phyloP scores from a whole-genome alignment of 2,329 filamentous ascomycete species.

The Claviceps pusilla region DNA sequence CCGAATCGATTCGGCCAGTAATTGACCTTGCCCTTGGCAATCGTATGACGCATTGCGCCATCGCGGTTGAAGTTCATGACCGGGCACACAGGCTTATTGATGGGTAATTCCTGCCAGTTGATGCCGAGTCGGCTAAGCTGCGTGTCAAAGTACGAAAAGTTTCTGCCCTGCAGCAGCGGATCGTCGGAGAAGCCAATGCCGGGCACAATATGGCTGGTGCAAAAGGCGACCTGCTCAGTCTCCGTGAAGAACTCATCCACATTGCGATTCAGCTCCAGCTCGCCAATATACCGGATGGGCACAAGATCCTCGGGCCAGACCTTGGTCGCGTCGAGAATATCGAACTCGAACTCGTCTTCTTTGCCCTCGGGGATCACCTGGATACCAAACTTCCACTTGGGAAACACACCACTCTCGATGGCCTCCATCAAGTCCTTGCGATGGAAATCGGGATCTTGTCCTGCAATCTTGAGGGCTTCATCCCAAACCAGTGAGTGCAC shows the following conservation, averaged over 20 bases:
- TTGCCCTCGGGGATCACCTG: constrained; percentile 58
- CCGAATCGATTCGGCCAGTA: constrained; percentile 25
- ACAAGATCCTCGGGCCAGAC: constrained; percentile 68
- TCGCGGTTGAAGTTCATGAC: constrained; percentile 67
- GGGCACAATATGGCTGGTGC: constrained; percentile 63
- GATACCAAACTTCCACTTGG: constrained; percentile 73
- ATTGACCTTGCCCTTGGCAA: constrained; percentile 5
- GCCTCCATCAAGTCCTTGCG: constrained; percentile 62
- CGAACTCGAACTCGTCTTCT: constrained; percentile 68
- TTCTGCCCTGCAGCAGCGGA: constrained; percentile 58
- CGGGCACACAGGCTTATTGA: constrained; percentile 61
- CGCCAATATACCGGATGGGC: constrained; percentile 62
- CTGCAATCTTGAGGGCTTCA: constrained; percentile 58
- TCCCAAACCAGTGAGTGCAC: constrained; percentile 69
- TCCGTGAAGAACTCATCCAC: constrained; percentile 71
- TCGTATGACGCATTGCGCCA: constrained; percentile 5
- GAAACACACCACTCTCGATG: constrained; percentile 55
- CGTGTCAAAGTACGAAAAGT: constrained; percentile 52
- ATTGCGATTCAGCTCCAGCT: constrained; percentile 66
- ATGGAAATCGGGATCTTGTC: constrained; percentile 69
- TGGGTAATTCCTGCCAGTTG: constrained; percentile 65
- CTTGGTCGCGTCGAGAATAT: constrained; percentile 75
- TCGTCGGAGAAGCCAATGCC: constrained; percentile 67
- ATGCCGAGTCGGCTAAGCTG: constrained; percentile 40
- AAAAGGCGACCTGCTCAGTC: constrained; percentile 73